These are phyloP conservation scores for Iris pallida DNA, from an alignment of 116 monocot genomes.

Conservation along the genomic window DNA sequence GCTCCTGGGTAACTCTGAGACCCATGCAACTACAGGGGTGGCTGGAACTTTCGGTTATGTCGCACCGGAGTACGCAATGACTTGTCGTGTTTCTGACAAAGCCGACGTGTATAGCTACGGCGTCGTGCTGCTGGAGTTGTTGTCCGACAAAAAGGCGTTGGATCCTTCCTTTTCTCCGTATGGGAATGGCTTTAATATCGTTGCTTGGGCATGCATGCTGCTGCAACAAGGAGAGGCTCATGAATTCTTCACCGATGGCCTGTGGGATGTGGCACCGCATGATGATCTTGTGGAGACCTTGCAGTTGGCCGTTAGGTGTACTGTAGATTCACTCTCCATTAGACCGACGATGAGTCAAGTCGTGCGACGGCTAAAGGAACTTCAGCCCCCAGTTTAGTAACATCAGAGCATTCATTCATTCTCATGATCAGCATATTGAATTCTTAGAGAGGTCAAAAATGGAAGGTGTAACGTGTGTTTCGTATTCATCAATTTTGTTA, in stretches of 20 bases:
- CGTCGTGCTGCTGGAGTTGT: slow-evolving; percentile 53
- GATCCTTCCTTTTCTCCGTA: slow-evolving; percentile 84
- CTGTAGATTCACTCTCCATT: slow-evolving; percentile 64
- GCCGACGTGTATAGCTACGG: slow-evolving; percentile 70
- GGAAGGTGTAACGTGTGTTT: neutral
- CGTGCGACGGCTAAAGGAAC: slow-evolving; percentile 64
- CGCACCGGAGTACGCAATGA: slow-evolving; percentile 67
- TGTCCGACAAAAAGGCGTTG: slow-evolving; percentile 59
- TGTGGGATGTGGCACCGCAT: slow-evolving; percentile 81
- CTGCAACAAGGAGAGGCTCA: slow-evolving; percentile 59
- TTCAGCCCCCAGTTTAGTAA: slow-evolving; percentile 54
- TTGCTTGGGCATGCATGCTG: slow-evolving; percentile 86
- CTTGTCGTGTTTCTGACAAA: slow-evolving; percentile 62
- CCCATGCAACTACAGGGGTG: slow-evolving; percentile 63
- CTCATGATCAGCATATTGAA: neutral
- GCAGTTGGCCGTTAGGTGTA: slow-evolving; percentile 75
- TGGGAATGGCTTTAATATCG: slow-evolving; percentile 95
- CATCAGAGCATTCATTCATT: neutral
- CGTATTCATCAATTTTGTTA: neutral
- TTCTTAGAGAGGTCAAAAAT: neutral
- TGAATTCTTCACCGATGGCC: slow-evolving; percentile 87
- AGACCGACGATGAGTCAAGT: slow-evolving; percentile 92
- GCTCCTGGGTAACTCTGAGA: slow-evolving; percentile 58
- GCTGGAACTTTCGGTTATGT: slow-evolving; percentile 68
- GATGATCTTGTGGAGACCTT: slow-evolving; percentile 82